Conservation (phyloP, 208 protist species). For the Polymyxa betae region DNA sequence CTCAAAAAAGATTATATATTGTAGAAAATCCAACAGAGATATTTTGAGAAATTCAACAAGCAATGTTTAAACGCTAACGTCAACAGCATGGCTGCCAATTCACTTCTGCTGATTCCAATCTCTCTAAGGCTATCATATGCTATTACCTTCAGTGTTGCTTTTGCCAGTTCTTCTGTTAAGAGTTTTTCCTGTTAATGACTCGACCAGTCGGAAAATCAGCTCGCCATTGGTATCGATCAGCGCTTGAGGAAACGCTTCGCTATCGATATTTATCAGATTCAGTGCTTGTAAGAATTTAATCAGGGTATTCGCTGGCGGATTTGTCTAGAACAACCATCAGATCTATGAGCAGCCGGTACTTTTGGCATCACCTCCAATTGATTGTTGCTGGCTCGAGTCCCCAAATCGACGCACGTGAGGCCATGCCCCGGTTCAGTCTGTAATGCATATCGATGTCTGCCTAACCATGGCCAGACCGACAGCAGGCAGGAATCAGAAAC, state of each 20-base stretch:
- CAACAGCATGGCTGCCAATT: no score
- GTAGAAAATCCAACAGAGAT: no score
- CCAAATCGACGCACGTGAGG: conserved; percentile 30
- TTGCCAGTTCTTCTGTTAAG: no score
- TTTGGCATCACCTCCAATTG: no score
- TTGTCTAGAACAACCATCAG: neutral
- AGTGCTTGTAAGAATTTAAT: neutral
- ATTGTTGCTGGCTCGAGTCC: no score
- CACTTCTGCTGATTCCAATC: no score
- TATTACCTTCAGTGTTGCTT: no score
- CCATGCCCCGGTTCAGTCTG: neutral
- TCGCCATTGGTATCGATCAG: neutral
- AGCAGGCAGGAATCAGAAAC: neutral
- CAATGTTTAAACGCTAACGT: no score
- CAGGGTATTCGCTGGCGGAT: neutral
- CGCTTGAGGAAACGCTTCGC: neutral
- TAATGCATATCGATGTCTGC: neutral
- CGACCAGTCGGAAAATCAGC: neutral
- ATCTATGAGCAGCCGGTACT: no score
- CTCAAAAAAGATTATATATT: no score
- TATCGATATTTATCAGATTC: neutral
- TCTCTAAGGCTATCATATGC: no score
- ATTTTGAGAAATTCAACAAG: no score
- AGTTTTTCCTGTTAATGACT: neutral
- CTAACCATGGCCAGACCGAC: neutral